phyloP scores from a whole-genome alignment of 805 yeast species.

The Wickerhamomyces tratensis region DNA sequence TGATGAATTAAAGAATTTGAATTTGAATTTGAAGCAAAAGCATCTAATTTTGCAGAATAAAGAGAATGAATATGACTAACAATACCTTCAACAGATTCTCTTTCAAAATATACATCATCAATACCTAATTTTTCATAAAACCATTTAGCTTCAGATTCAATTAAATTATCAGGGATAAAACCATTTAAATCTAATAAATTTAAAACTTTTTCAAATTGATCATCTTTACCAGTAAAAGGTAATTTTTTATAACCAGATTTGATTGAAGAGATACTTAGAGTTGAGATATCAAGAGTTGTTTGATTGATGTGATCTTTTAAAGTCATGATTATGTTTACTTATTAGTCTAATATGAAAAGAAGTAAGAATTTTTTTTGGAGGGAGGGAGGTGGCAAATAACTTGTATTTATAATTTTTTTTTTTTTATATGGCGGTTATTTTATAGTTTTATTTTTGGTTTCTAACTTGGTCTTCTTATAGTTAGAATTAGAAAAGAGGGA shows the following conservation, averaged over 20 bases:
- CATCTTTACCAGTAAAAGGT: constrained; percentile 71
- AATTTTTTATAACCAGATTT: constrained; percentile 62
- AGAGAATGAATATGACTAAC: constrained; percentile 80
- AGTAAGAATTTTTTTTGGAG: too few species aligned
- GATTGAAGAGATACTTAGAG: constrained; percentile 30
- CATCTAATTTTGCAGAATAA: constrained; percentile 89
- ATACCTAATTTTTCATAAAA: constrained; percentile 82
- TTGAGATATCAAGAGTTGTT: constrained; percentile 26
- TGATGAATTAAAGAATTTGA: constrained; percentile 60
- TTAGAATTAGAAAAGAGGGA: too few species aligned
- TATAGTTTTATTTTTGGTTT: too few species aligned
- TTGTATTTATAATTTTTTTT: too few species aligned
- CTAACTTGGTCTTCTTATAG: too few species aligned
- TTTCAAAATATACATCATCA: constrained; percentile 86
- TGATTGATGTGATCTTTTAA: too few species aligned
- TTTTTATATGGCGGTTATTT: too few species aligned
- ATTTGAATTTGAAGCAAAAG: constrained; percentile 55
- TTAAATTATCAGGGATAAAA: constrained; percentile 78
- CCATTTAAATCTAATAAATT: constrained; percentile 77
- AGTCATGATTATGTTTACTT: too few species aligned
- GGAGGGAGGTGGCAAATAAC: too few species aligned
- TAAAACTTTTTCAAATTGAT: constrained; percentile 73
- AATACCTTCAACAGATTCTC: constrained; percentile 72
- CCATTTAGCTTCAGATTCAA: constrained; percentile 84
- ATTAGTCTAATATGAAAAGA: too few species aligned